phyloP scores from a whole-genome alignment of 208 protist species.

The Trypanosoma rangeli region DNA sequence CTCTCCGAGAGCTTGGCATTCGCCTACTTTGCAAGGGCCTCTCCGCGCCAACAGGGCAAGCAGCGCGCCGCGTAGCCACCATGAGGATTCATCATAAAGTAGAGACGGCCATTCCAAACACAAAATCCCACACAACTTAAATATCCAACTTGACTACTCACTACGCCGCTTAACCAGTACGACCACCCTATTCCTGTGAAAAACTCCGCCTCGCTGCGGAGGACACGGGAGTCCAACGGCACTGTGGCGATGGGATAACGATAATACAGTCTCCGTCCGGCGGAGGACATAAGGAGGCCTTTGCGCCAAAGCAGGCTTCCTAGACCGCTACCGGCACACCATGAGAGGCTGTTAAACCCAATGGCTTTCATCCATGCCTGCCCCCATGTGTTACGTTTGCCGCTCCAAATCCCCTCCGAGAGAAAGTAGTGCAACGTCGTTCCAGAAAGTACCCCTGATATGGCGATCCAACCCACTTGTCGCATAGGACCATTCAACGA shows the following conservation, averaged over 20 bases:
- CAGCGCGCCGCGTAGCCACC: constrained; percentile 69
- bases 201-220: constrained; percentile 57
- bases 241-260: constrained; percentile 75
- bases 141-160: constrained; percentile 66
- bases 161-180: constrained; percentile 79
- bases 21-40: constrained; percentile 58
- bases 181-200: constrained; percentile 84
- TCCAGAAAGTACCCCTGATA: constrained; percentile 68
- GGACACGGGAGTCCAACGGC: constrained; percentile 69
- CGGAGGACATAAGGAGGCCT: constrained; percentile 40
- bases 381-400: constrained; percentile 77
- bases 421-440: constrained; percentile 82
- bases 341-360: constrained; percentile 60
- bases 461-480: constrained; percentile 66
- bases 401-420: constrained; percentile 85
- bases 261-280: constrained; percentile 69
- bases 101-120: constrained; percentile 63
- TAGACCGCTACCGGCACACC: constrained; percentile 46
- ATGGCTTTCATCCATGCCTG: constrained; percentile 87
- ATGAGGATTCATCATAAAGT: constrained; percentile 84
- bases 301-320: constrained; percentile 75
- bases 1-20: constrained; percentile 16
- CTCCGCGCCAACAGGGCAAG: constrained; percentile 80
- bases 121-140: constrained; percentile 68
- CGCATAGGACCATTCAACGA: constrained; percentile 74